phyloP scores from a whole-genome alignment of 192 early-diverging fungal species.

The Gorgonomyces haynaldii region DNA sequence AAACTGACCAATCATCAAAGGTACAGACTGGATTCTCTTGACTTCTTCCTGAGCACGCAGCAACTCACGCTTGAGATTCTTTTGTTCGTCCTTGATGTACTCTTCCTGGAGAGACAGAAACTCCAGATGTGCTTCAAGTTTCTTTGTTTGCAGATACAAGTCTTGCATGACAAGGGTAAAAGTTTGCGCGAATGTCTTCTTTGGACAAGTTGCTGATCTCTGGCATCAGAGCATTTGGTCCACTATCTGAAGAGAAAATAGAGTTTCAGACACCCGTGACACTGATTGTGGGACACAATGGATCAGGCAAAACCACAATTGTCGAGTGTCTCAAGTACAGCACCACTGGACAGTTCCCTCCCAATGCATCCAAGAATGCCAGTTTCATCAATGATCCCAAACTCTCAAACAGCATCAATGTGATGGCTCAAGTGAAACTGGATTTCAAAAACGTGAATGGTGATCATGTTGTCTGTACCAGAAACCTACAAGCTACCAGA shows the following conservation, averaged over 20 bases:
- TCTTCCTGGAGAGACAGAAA: conserved; percentile 95
- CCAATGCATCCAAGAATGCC: conserved; percentile 71
- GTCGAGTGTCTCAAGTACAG: conserved; percentile 95
- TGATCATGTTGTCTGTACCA: conserved; percentile 57
- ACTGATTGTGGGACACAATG: too few species aligned
- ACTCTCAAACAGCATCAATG: conserved; percentile 51
- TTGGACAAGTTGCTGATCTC: conserved; percentile 3
- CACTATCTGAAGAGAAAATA: not conserved
- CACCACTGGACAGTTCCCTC: conserved; percentile 72
- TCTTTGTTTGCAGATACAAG: conserved; percentile 87
- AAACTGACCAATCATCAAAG: conserved; percentile 97
- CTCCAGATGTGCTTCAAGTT: conserved; percentile 87
- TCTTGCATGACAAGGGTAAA: too few species aligned
- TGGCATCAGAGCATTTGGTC: not conserved
- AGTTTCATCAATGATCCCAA: conserved; percentile 95
- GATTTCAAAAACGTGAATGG: conserved; percentile 69
- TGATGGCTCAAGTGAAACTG: conserved; percentile 86
- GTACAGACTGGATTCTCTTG: conserved; percentile 95
- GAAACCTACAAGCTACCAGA: conserved; percentile 60
- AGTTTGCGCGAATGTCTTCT: conserved; percentile 1
- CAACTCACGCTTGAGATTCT: conserved; percentile 90
- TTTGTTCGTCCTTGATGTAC: conserved; percentile 96
- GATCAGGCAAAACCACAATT: conserved; percentile 96
- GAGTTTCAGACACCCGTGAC: not conserved
- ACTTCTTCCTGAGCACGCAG: conserved; percentile 89